Base-by-base conservation (phyloP, 495 filamentous ascomycete species). In the Thermothielavioides terrestris region DNA sequence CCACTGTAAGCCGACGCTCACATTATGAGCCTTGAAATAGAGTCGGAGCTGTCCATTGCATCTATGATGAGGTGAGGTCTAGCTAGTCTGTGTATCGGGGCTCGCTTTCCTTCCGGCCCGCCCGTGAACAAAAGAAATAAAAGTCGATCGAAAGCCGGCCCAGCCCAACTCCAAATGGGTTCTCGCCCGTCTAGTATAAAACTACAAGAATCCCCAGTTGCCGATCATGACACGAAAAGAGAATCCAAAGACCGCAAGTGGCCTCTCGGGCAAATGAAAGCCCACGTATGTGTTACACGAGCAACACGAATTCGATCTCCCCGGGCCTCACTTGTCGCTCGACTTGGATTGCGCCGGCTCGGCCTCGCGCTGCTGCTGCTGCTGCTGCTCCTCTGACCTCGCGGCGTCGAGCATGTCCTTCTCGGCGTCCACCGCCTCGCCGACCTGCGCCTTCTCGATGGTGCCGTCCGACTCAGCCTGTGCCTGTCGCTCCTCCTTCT, bases 401-500 rank as follows among this genome's bases (percentile, higher is more conserved):
- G 45, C 46, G 12, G 61, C 58, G 21, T 56, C 47, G 27, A 53
- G 42, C 18, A 52, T 54, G 31, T 72, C 71, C 38, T 63, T 59
- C 61, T 74, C 69, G 9, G 72, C 71, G 17, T 67, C 71, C 0
- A 67, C 54, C 12, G 72, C 69, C 54, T 74, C 71, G 56, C 59
- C 57, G 31, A 69, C 69, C 27, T 68, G 64, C 4, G 63, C 66
- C 48, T 67, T 66, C 52, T 69, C 68, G 8, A 68, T 49, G 44
- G 44, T 46, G 35, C 62, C 64, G 5, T 67, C 59, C 20, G 65
- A 55, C 25, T 60, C 57, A 4, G 71, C 73, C 1, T 68, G 60
- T 1, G 55, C 28, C 28, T 68, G 65, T 27, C 70, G 63, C 52
- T 78, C 76, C 52, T 79, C 71, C 58, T 78, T 75, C 46, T 74